Evolutionary conservation across 495 filamentous ascomycete genomes (phyloP).

Genomic region (Neurospora sp.): DNA sequence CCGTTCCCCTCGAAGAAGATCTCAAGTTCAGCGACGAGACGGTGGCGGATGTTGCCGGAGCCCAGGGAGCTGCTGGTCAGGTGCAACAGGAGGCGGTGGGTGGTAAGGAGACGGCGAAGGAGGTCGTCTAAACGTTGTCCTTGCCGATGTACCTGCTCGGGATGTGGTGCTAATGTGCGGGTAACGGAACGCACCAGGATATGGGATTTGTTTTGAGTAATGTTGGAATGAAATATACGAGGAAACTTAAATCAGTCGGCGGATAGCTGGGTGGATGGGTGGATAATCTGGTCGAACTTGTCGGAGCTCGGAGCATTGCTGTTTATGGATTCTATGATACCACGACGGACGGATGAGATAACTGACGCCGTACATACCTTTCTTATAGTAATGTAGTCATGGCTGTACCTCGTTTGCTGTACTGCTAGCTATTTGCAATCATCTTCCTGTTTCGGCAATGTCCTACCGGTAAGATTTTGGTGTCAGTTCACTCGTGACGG

Average conservation of each 20-base stretch:
- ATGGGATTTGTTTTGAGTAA: neutral
- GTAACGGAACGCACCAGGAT: neutral
- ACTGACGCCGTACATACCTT: neutral
- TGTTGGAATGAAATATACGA: neutral
- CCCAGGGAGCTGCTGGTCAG: neutral
- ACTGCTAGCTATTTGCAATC: too few relatives aligned
- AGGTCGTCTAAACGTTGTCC: neutral
- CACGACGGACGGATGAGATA: neutral
- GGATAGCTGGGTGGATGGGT: neutral
- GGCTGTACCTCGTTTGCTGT: neutral
- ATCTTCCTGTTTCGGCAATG: neutral
- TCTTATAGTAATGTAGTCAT: neutral
- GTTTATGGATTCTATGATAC: neutral
- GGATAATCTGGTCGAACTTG: neutral
- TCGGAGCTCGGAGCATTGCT: neutral
- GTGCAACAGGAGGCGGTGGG: neutral
- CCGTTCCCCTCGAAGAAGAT: slow-evolving; percentile 62
- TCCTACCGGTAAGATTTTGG: too few relatives aligned
- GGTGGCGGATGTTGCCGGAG: slow-evolving; percentile 45
- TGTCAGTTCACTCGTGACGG: too few relatives aligned
- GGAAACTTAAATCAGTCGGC: neutral
- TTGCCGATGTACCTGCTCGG: too few relatives aligned
- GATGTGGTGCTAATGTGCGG: neutral
- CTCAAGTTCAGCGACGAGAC: slow-evolving; percentile 78
- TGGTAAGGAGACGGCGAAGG: neutral